phyloP scores from a whole-genome alignment of 306 rosid species.

The Chamaecrista fasciculata region DNA sequence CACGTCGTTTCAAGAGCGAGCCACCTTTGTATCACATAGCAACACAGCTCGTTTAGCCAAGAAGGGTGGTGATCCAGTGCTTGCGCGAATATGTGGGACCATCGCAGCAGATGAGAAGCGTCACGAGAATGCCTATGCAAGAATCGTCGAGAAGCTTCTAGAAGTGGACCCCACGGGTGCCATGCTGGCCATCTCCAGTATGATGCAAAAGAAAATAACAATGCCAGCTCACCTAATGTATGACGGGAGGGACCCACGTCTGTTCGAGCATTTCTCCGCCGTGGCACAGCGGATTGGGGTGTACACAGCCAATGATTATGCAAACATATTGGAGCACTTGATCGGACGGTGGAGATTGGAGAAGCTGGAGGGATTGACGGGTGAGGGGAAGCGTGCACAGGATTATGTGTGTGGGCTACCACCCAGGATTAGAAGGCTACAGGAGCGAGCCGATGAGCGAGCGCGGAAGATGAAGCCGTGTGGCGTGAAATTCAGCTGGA shows the following conservation, averaged over 20 bases:
- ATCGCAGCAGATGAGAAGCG: slow-evolving; percentile 60
- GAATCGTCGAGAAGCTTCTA: slow-evolving; percentile 46
- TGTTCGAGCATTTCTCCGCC: slow-evolving; percentile 49
- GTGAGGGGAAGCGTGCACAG: slow-evolving; percentile 39
- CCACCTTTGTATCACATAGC: slow-evolving; percentile 53
- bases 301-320: slow-evolving; percentile 45
- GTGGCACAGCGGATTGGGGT: slow-evolving; percentile 52
- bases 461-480: slow-evolving; percentile 42
- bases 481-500: slow-evolving; percentile 52
- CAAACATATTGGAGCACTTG: slow-evolving; percentile 43
- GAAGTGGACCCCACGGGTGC: slow-evolving; percentile 47
- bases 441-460: slow-evolving; percentile 46
- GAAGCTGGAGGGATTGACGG: slow-evolving; percentile 41
- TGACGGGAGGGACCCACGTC: slow-evolving; percentile 46
- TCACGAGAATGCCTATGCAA: slow-evolving; percentile 48
- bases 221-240: slow-evolving; percentile 54
- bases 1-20: slow-evolving; percentile 59
- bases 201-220: slow-evolving; percentile 56
- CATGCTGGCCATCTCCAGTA: slow-evolving; percentile 40
- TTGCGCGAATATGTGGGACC: slow-evolving; percentile 48
- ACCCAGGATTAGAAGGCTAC: slow-evolving; percentile 45
- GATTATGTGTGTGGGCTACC: slow-evolving; percentile 45
- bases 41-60: slow-evolving; percentile 54
- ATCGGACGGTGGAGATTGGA: slow-evolving; percentile 43
- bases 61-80: slow-evolving; percentile 42